Base-by-base conservation (phyloP, 2,329 filamentous ascomycete species). In the Pseudogymnoascus pannorum region DNA sequence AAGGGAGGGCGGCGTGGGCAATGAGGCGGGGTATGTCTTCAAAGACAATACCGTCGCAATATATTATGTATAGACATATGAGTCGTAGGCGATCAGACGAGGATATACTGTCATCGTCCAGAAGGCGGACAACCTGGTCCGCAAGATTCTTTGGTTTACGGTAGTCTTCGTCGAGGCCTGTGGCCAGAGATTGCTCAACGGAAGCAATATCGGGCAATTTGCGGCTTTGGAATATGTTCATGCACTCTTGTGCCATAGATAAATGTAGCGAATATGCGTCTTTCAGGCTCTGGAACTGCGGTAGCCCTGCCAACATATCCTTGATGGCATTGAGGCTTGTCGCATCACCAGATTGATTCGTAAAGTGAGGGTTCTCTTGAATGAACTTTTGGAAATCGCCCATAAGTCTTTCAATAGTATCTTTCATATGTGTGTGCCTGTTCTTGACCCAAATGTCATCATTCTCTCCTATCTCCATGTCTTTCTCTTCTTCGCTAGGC, bases 381-480 rank as follows among this genome's bases (percentile, higher is more conserved):
- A 96, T 83, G 75, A 99, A 99, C 71, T 87, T 92, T 69, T 92
- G 87, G 71, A 99, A 97, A 72, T 97, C 93, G 61, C 86, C 83
- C 80, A 93, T 94, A 64, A 99, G 80, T 74, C 93, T 95, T 71
- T 93, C 90, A 68, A 97, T 92, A 2, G 94, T 94, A 73, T 97
- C 92, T 73, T 96, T 96, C 94, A 99, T 99, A 75, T 99, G 94
- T 59, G 86, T 83, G 75, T 99, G 94, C 60, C 94, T 84, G 71
- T 96, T 96, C 64, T 94, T 90, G 22, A 96, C 87, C 94, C 94
- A 99, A 54, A 99, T 89, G 72, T 87, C 89, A 76, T 99, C 94
- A 69, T 91, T 89, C 66, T 99, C 94, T 31, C 82, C 81, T 57
- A 99, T 88, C 68, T 96, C 92, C 81, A 96, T 89, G 48, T 97